Percentiles rank a stretch among this genome's conserved stretches.
phyloP scores from a whole-genome alignment of 306 rosid species.

The Abrus precatorius region DNA sequence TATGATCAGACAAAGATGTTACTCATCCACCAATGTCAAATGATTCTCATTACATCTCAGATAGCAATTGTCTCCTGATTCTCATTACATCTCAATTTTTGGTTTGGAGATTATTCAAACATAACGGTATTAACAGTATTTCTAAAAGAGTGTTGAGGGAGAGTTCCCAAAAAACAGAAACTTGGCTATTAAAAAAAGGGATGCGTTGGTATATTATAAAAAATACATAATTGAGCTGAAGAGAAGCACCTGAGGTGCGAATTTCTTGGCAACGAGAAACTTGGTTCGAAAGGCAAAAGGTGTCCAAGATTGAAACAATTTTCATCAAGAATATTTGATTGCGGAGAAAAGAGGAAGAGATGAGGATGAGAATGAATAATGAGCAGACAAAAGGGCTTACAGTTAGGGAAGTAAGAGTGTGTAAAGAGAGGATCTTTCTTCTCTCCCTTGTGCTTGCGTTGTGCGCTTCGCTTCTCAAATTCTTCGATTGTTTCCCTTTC shows the following conservation, averaged over 20 bases:
- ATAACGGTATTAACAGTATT: neutral
- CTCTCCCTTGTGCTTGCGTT: neutral
- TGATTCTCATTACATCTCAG: neutral
- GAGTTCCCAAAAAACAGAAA: neutral
- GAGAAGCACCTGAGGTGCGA: conserved; percentile 10
- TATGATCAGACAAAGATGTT: no score
- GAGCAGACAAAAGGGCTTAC: neutral
- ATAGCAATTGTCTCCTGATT: neutral
- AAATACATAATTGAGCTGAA: neutral
- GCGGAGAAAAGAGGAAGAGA: neutral
- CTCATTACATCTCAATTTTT: neutral
- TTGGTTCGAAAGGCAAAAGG: neutral
- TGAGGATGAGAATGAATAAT: neutral
- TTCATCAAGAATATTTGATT: no score
- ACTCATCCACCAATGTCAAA: no score
- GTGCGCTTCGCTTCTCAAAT: neutral
- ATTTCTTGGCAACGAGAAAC: neutral
- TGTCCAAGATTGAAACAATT: neutral
- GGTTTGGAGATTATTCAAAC: neutral
- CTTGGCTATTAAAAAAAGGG: no score
- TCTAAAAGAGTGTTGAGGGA: neutral
- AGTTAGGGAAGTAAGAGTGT: neutral
- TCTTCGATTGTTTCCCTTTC: neutral
- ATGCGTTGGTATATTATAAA: neutral
- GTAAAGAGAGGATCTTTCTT: neutral